These are phyloP conservation scores for Malus sieversii DNA, from an alignment of 306 rosid species.

Conservation along the genomic window DNA sequence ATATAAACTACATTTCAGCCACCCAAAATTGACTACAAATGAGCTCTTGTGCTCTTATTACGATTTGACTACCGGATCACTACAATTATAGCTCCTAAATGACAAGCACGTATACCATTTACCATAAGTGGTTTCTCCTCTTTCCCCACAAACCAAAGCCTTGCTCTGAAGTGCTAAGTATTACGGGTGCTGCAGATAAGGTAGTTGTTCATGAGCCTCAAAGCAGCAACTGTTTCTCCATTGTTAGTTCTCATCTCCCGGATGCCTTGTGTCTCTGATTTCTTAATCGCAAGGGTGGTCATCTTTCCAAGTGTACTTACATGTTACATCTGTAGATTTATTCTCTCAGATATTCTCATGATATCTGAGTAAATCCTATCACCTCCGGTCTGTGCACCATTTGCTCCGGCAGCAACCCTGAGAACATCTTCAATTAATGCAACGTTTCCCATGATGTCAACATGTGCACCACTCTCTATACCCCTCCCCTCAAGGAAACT, in stretches of 20 bases:
- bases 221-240: background rate
- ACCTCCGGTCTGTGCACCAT: conserved; percentile 51
- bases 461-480: conserved; percentile 41
- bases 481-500: conserved; percentile 51
- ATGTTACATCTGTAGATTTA: conserved; percentile 43
- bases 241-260: background rate
- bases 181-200: background rate
- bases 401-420: conserved; percentile 60
- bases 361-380: conserved; percentile 65
- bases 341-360: conserved; percentile 40
- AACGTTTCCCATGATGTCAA: conserved; percentile 50
- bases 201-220: background rate
- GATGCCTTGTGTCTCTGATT: background rate
- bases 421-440: conserved; percentile 58
- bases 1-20: background rate
- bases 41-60: background rate
- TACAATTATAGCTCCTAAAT: background rate
- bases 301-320: conserved; percentile 1
- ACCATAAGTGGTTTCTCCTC: background rate
- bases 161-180: background rate
- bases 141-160: background rate
- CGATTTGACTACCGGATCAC: background rate
- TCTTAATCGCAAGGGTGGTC: background rate
- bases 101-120: background rate
- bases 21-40: background rate